A percentile compares a stretch with the other conserved stretches of the same genome.
Evolutionary conservation across 2,329 filamentous ascomycete genomes (phyloP).

Genomic region (Pseudomassariella vexata): DNA sequence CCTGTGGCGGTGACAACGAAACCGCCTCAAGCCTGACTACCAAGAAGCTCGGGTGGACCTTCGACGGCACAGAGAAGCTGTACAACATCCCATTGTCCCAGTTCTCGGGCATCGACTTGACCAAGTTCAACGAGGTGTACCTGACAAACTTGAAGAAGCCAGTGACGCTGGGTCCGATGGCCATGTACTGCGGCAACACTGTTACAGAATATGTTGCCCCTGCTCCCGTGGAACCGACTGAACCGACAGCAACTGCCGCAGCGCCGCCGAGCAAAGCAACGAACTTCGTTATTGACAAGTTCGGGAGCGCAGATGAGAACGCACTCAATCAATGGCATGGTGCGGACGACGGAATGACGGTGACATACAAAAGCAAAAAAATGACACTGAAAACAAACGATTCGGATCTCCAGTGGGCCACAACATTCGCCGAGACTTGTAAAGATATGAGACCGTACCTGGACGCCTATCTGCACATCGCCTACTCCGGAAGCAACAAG

Average conservation of each 20-base stretch:
- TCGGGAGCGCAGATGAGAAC: slow-evolving; percentile 46
- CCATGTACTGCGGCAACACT: slow-evolving; percentile 50
- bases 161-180: slow-evolving; percentile 49
- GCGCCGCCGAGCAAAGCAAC: slow-evolving; percentile 42
- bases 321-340: slow-evolving; percentile 61
- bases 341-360: slow-evolving; percentile 49
- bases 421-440: slow-evolving; percentile 50
- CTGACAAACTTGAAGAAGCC: slow-evolving; percentile 40
- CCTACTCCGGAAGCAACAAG: slow-evolving; percentile 53
- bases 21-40: slow-evolving; percentile 33
- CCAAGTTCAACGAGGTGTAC: slow-evolving; percentile 45
- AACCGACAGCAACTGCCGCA: slow-evolving; percentile 40
- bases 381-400: slow-evolving; percentile 53
- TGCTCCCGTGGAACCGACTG: slow-evolving; percentile 31
- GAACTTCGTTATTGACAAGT: slow-evolving; percentile 56
- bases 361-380: slow-evolving; percentile 42
- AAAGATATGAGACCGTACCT: slow-evolving; percentile 48
- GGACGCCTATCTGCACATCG: slow-evolving; percentile 59
- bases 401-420: slow-evolving; percentile 56
- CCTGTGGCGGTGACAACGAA: slow-evolving; percentile 32
- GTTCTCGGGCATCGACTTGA: slow-evolving; percentile 42
- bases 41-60: slow-evolving; percentile 49
- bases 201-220: slow-evolving; percentile 41
- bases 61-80: slow-evolving; percentile 53
- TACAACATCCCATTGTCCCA: slow-evolving; percentile 52